Percentiles rank a stretch among this genome's conserved stretches.
These are phyloP conservation scores for Colletotrichum brevisporum DNA, from an alignment of 2,329 filamentous ascomycete species.

Conservation along the genomic window DNA sequence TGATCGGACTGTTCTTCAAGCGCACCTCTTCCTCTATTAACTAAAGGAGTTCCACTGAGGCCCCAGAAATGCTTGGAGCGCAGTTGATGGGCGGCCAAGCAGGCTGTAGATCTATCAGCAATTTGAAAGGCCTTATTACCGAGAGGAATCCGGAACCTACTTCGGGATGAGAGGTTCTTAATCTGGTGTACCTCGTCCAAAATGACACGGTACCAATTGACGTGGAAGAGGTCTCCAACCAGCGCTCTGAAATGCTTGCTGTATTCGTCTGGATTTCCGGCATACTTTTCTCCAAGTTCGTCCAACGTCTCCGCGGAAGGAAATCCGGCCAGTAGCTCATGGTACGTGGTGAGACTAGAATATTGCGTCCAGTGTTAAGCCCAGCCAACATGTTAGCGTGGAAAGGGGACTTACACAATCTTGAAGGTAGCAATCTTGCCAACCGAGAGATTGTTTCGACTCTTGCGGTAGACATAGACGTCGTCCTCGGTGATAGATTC, in stretches of 20 bases:
- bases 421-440: background rate
- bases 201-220: conserved; percentile 65
- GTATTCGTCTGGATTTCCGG: background rate
- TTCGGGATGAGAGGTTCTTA: conserved; percentile 59
- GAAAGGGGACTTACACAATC: conserved; percentile 25
- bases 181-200: conserved; percentile 71
- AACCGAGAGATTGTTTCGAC: background rate
- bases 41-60: conserved; percentile 53
- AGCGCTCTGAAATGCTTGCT: background rate
- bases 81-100: conserved; percentile 35
- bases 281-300: background rate
- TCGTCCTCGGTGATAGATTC: background rate
- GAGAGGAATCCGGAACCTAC: conserved; percentile 44
- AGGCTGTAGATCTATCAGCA: background rate
- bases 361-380: background rate
- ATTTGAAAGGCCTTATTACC: background rate
- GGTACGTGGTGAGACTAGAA: background rate
- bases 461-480: background rate
- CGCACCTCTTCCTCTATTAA: conserved; percentile 50
- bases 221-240: conserved; percentile 49
- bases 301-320: background rate
- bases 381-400: background rate
- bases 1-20: background rate
- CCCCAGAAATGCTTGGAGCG: conserved; percentile 51
- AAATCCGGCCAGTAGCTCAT: background rate